Percentiles rank a stretch among this genome's conserved stretches.
Conservation (phyloP, 192 early-diverging fungal species). For the Linnemannia schmuckeri region DNA sequence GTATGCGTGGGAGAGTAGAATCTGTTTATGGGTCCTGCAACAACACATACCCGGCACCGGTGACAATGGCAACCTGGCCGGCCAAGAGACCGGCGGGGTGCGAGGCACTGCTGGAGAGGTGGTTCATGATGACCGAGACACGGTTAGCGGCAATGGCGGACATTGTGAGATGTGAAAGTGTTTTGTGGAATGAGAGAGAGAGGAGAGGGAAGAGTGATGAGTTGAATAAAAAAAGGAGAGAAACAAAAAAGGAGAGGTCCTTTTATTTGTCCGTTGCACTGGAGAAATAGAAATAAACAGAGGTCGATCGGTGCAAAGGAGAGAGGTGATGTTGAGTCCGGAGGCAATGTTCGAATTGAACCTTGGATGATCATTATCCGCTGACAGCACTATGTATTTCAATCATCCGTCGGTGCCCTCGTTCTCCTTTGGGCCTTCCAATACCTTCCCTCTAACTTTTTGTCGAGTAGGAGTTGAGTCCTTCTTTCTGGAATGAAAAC, state of each 20-base stretch:
- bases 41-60: constrained; percentile 66
- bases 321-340: neutral
- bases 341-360: neutral
- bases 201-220: constrained; percentile 10
- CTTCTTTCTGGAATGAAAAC: neutral
- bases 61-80: constrained; percentile 72
- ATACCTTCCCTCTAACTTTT: neutral
- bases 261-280: neutral
- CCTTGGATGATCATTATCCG: neutral
- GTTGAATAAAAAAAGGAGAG: neutral
- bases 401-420: neutral
- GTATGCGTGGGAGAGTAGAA: neutral
- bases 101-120: constrained; percentile 54
- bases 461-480: neutral
- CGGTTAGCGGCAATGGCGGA: constrained; percentile 28
- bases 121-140: constrained; percentile 28
- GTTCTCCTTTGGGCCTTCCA: neutral
- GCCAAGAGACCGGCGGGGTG: constrained; percentile 65
- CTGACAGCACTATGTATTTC: neutral
- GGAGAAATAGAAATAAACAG: too few relatives aligned
- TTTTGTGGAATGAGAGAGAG: neutral
- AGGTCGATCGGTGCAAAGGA: neutral
- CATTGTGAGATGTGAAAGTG: constrained; percentile 3
- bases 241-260: neutral
- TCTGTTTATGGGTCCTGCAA: neutral